Base-by-base conservation (phyloP, 2,329 filamentous ascomycete genomes). In the Colletotrichum shisoi region DNA sequence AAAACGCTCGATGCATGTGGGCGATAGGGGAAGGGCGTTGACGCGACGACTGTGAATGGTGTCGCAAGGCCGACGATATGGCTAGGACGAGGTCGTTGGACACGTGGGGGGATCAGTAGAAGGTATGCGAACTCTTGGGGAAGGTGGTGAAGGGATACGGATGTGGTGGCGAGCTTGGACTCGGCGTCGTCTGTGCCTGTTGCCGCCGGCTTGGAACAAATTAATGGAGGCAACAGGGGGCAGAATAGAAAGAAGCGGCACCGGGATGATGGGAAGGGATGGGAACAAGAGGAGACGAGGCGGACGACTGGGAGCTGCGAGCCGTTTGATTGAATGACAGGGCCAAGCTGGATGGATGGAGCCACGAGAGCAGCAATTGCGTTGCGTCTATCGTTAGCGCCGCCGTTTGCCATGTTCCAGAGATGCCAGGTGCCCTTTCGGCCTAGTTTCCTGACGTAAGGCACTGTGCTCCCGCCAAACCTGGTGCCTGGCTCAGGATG, bases 121-220 rank as follows among this genome's bases (percentile, higher is more conserved):
- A 59, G 63, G 27, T 46, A 44, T n/a, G 31, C 48, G 31, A 52
- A 59, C 15, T 37, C 51, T 54, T 13, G 34, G 51, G 53, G 17
- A 56, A 49, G 44, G 44, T 58, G 27, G 27, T 57, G 15, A 58
- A 45, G 17, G 42, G n/a, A 46, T 19, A 37, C 51, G n/a, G 12
- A 13, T 37, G 13, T 62, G 59, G 12, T 62, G 63, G 59, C 59
- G 45, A 68, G 65, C 62, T 65, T 65, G 62, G 62, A 59, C 64
- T 58, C 31, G 42, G 24, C 42, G 56, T 37, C 60, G 24, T 24
- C 51, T 24, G 61, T 64, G 42, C 52, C 34, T 44, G 42, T 46
- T 44, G 27, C 40, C 57, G 27, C 40, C 57, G 40, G 63, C 48
- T 53, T 65, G 63, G 59, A 64, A 64, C 48, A 63, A 64, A 39